A percentile compares a stretch with the other conserved stretches of the same genome.
Evolutionary conservation across 176 grass and related monocot species (phyloP).

Genomic region (Oryza meridionalis): DNA sequence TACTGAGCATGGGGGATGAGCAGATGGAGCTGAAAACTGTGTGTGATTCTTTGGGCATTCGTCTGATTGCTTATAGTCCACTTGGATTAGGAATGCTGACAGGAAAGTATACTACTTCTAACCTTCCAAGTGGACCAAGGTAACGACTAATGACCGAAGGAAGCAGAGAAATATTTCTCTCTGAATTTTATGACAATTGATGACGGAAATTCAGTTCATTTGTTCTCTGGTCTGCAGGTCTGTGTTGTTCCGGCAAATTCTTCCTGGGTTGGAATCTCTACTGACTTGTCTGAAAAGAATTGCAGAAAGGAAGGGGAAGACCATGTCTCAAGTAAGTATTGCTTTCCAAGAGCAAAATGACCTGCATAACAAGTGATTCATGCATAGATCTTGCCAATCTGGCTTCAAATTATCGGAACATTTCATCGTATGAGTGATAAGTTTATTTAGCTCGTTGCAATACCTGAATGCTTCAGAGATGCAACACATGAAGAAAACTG

Average conservation of each 20-base stretch:
- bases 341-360: not conserved
- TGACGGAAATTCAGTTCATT: not conserved
- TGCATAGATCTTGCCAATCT: not conserved
- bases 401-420: not conserved
- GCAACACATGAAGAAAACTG: not conserved
- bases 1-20: constrained; percentile 78
- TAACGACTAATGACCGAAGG: constrained; percentile 35
- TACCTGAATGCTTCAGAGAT: not conserved
- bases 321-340: constrained; percentile 77
- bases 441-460: not conserved
- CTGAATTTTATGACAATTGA: not conserved
- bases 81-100: constrained; percentile 89
- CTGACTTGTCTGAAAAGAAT: constrained; percentile 60
- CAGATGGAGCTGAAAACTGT: constrained; percentile 86
- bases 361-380: not conserved
- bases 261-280: constrained; percentile 76
- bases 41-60: constrained; percentile 77
- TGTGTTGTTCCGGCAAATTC: constrained; percentile 88
- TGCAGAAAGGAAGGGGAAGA: constrained; percentile 77
- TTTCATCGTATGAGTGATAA: not conserved
- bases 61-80: constrained; percentile 87
- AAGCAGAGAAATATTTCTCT: not conserved
- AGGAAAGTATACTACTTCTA: constrained; percentile 71
- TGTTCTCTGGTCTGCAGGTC: constrained; percentile 50
- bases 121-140: constrained; percentile 79